A percentile compares a stretch with the other conserved stretches of the same genome.
phyloP scores from a whole-genome alignment of 1,139 yeast genomes.

The Zygosaccharomyces sapae region DNA sequence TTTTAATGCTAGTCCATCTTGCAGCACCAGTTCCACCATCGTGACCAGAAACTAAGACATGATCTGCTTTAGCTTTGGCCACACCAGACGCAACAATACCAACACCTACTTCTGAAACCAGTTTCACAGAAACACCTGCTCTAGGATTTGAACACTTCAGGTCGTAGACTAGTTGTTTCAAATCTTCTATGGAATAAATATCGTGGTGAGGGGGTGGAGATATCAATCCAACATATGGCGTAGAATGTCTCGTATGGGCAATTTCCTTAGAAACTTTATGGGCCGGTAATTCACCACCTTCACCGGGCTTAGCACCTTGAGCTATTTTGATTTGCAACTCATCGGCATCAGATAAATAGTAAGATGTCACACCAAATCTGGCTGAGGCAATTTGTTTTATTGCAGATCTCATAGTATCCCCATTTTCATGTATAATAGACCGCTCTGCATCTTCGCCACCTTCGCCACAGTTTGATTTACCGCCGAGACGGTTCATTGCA shows the following conservation, averaged over 20 bases:
- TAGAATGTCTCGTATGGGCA: conserved; percentile 94
- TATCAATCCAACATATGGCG: conserved; percentile 94
- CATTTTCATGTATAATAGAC: conserved; percentile 71
- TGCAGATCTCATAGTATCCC: conserved; percentile 97
- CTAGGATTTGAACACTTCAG: conserved; percentile 96
- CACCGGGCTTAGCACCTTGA: conserved; percentile 99
- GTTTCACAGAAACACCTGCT: conserved; percentile 92
- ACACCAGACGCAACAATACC: conserved; percentile 99
- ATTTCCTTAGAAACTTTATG: conserved; percentile 83
- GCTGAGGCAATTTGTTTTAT: conserved; percentile 98
- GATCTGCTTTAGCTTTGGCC: conserved; percentile 98
- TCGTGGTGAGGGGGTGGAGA: conserved; percentile 99
- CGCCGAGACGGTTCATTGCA: conserved; percentile 97
- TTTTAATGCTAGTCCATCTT: conserved; percentile 92
- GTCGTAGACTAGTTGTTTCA: conserved; percentile 94
- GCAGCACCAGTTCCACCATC: conserved; percentile 99
- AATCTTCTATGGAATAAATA: conserved; percentile 94
- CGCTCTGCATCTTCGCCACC: conserved; percentile 99
- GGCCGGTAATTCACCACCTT: conserved; percentile 98
- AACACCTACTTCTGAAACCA: conserved; percentile 97
- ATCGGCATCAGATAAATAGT: conserved; percentile 92
- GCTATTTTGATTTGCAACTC: conserved; percentile 98
- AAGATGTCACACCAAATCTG: conserved; percentile 95
- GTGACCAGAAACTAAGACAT: conserved; percentile 91
- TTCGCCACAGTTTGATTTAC: conserved; percentile 97